phyloP scores from a whole-genome alignment of 805 yeast genomes.

The Metschnikowia noctiluminum region DNA sequence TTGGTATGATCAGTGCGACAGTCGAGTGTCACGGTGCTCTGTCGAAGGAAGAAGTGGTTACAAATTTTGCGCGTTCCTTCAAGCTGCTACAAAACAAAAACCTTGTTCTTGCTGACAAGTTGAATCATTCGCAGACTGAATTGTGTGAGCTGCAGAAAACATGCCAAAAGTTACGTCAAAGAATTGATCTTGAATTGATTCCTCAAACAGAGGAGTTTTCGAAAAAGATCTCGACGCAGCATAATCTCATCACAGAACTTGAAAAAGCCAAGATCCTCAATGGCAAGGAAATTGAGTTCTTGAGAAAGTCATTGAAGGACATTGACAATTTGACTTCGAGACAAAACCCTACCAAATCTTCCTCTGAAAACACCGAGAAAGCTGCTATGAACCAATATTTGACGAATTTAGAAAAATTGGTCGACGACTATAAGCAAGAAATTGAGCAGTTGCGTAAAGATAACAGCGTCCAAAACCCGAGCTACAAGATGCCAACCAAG shows the following conservation, averaged over 20 bases:
- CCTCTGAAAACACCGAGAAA: conserved; percentile 17
- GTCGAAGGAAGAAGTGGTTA: conserved; percentile 13
- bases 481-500: conserved; percentile 19
- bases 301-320: conserved; percentile 54
- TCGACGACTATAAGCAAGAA: conserved; percentile 55
- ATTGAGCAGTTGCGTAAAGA: conserved; percentile 43
- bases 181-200: conserved; percentile 9
- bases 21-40: conserved; percentile 17
- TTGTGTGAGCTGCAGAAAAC: conserved; percentile 15
- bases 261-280: conserved; percentile 52
- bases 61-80: conserved; percentile 33
- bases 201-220: conserved; percentile 16
- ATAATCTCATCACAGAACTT: conserved; percentile 31
- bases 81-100: conserved; percentile 30
- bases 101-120: conserved; percentile 37
- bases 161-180: conserved; percentile 2
- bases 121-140: conserved; percentile 21
- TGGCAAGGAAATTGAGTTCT: conserved; percentile 54
- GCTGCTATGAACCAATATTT: conserved; percentile 36
- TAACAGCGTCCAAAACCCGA: conserved; percentile 4
- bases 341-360: conserved; percentile 10
- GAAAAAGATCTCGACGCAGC: conserved; percentile 13
- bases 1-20: conserved; percentile 40
- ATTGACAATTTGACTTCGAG: conserved; percentile 32
- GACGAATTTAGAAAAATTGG: conserved; percentile 43